phyloP scores from a whole-genome alignment of 225 moss, liverwort and hornwort genomes.

The Marchantia paleacea region DNA sequence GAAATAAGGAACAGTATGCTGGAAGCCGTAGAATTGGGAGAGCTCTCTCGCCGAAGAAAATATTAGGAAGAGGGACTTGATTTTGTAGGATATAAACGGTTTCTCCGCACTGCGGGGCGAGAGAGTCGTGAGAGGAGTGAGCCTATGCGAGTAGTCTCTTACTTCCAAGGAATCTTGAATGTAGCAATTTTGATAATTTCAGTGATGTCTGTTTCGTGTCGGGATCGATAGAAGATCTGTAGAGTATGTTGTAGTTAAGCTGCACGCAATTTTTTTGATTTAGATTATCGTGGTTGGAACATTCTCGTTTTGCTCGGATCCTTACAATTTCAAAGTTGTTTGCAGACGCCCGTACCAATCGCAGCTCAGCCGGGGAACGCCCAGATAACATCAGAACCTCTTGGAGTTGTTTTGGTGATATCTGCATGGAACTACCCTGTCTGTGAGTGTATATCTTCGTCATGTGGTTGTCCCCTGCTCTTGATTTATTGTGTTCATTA shows the following conservation, averaged over 20 bases:
- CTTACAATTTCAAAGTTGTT: background rate
- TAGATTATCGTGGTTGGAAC: too few species aligned
- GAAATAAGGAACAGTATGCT: background rate
- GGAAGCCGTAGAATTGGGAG: background rate
- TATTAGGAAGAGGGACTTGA: background rate
- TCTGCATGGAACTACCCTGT: slow-evolving; percentile 84
- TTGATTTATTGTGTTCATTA: too few species aligned
- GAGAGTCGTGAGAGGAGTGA: background rate
- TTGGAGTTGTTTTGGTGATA: slow-evolving; percentile 72
- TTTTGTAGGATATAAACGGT: background rate
- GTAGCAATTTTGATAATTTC: background rate
- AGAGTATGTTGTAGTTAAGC: too few species aligned
- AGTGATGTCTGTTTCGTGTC: background rate
- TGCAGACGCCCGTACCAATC: slow-evolving; percentile 33
- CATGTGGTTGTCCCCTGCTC: background rate
- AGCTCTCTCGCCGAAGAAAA: background rate
- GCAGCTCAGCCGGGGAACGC: slow-evolving; percentile 32
- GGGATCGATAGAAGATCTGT: background rate
- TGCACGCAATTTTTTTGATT: too few species aligned
- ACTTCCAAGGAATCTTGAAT: background rate
- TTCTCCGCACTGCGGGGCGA: background rate
- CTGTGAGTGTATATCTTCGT: slow-evolving; percentile 41
- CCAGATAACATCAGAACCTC: slow-evolving; percentile 55
- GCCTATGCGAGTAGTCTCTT: background rate
- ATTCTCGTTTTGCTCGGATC: background rate